phyloP scores from a whole-genome alignment of 768 basidiomycete genomes.

The Naganishia onofrii region DNA sequence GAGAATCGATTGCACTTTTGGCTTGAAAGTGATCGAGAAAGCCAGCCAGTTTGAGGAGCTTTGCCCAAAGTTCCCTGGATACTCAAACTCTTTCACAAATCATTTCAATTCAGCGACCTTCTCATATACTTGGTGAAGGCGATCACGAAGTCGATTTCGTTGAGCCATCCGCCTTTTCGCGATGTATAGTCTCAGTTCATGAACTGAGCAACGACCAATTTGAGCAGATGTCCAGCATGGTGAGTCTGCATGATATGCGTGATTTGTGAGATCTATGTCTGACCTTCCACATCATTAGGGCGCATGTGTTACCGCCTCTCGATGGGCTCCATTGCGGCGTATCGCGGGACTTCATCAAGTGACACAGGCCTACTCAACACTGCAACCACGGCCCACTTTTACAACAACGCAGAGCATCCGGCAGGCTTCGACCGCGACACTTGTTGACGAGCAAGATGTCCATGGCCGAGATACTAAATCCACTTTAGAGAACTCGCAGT shows the following conservation, averaged over 20 bases:
- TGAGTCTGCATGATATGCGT: not conserved
- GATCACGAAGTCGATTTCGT: not conserved
- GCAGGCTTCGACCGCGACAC: not conserved
- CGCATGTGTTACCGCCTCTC: conserved; percentile 1
- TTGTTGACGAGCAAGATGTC: not conserved
- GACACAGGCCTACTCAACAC: not conserved
- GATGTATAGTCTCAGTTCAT: not conserved
- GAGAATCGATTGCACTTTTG: conserved; percentile 2
- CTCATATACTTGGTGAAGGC: not conserved
- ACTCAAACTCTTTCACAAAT: too few relatives aligned
- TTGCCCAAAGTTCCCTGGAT: too few relatives aligned
- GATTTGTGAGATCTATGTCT: not conserved
- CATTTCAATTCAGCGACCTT: not conserved
- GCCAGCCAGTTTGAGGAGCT: not conserved
- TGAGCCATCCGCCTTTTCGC: not conserved
- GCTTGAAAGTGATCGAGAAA: not conserved
- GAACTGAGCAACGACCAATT: not conserved
- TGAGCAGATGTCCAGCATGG: not conserved
- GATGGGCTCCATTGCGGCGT: conserved; percentile 14
- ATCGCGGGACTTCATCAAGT: not conserved
- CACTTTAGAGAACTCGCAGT: not conserved
- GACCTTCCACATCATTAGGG: not conserved
- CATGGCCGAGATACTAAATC: not conserved
- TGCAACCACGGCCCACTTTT: conserved; percentile 4
- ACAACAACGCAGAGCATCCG: not conserved